Evolutionary conservation across 139 green algal genomes (phyloP), one percentile per base, ranked within the genome.

Genomic region (Haematococcus lacustris): DNA sequence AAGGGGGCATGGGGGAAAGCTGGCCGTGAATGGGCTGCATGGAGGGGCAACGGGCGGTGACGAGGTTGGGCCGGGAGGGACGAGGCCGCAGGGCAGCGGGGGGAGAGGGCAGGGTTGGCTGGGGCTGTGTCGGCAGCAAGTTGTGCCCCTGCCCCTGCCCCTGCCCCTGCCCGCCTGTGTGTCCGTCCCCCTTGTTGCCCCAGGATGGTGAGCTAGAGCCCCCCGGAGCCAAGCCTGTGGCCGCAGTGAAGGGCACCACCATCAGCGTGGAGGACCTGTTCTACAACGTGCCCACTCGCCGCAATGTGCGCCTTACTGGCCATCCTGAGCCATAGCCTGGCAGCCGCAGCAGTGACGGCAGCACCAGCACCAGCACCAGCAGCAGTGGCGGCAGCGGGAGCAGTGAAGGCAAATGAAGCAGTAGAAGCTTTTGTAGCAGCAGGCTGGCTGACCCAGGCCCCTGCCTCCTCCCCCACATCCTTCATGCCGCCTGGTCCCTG

Each of bases 261-360:
- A 91, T 98, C 43, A 77, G 68, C 0, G 92, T 95, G 41, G 94
- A 98, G 70, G 90, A 98, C 83, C 83, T 99, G 33, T 99, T 98
- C 71, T 98, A 92, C 83, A 98, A 97, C 70, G 80, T 96, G 59
- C 82, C 87, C 32, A 89, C 91, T 0, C 75, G 95, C 13, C 78
- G 80, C 37, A 92, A 91, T 74, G 86, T 64, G 26, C 53, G 43
- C 43, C 9, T 9, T 17, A 53, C 9, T 17, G 43, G 43, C 43
- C 9, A 17, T 9, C 9, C 43, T 17, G 9, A 28, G 43, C 9
- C 43, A 53, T 9, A 53, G 9, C 17, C 9, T 9, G 43, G 43
- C 43, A 17, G 43, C 9, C 17, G 43, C 43, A 53, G 17, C 43
- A 53, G 43, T 17, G 9, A 53, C 9, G 43, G 43, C 9, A 28